phyloP scores from a whole-genome alignment of 1,139 yeast genomes.

The Suhomyces kunorum region DNA sequence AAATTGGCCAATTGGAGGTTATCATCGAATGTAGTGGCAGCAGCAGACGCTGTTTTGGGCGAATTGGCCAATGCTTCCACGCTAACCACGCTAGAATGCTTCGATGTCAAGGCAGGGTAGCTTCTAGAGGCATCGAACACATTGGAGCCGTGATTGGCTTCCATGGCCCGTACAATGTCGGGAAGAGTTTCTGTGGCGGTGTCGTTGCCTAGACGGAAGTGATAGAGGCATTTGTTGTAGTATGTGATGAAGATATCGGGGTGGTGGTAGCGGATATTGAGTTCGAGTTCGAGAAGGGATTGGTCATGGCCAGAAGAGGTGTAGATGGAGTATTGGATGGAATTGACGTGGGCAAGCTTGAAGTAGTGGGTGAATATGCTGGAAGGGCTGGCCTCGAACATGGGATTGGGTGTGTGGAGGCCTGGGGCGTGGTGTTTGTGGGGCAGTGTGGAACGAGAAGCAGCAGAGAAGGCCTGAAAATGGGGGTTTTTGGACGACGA shows the following conservation, averaged over 20 bases:
- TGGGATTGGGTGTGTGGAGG: constrained; percentile 6
- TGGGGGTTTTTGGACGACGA: no score
- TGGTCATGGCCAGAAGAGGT: constrained; percentile 36
- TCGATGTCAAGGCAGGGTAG: constrained; percentile 37
- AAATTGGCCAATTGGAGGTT: constrained; percentile 51
- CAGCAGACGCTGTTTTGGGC: constrained; percentile 17
- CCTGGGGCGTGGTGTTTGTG: no score
- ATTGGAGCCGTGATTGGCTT: constrained; percentile 15
- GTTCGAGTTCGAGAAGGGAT: constrained; percentile 58
- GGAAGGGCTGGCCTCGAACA: constrained; percentile 29
- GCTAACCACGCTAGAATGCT: constrained; percentile 30
- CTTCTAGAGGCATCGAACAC: constrained; percentile 32
- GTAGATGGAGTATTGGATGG: constrained; percentile 38
- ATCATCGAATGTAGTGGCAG: constrained; percentile 17
- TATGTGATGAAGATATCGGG: constrained; percentile 58
- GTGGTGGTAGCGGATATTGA: constrained; percentile 51
- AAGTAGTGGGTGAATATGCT: constrained; percentile 40
- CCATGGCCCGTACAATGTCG: constrained; percentile 4
- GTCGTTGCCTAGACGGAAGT: constrained; percentile 46
- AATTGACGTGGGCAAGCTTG: constrained; percentile 41
- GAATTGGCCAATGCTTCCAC: constrained; percentile 32
- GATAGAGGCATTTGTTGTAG: constrained; percentile 63
- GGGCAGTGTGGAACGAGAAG: no score
- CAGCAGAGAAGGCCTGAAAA: no score
- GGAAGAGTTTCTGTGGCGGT: neutral